These are phyloP conservation scores for Fusarium udum DNA, from an alignment of 2,329 filamentous ascomycete genomes.

Conservation along the genomic window DNA sequence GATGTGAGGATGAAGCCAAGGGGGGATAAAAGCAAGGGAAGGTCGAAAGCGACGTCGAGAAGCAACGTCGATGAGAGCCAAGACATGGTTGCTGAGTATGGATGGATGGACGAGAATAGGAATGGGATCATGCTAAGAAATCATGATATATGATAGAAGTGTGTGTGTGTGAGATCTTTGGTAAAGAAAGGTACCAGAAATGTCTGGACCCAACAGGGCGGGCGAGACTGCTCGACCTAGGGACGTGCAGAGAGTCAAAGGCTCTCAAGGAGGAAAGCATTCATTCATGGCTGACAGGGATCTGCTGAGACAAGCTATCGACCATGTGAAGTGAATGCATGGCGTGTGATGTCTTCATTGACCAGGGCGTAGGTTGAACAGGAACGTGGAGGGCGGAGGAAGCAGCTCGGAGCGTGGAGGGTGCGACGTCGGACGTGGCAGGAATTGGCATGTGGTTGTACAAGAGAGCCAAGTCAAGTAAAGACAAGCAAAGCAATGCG, in stretches of 20 bases:
- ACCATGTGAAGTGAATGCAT: conserved; percentile 35
- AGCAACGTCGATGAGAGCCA: conserved; percentile 44
- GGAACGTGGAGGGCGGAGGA: conserved; percentile 34
- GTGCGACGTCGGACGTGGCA: conserved; percentile 40
- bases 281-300: conserved; percentile 24
- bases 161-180: conserved; percentile 17
- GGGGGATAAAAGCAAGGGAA: conserved; percentile 34
- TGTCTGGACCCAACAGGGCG: conserved; percentile 28
- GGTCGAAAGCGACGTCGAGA: conserved; percentile 33
- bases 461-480: conserved; percentile 14
- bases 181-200: conserved; percentile 27
- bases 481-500: neutral
- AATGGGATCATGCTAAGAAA: conserved; percentile 12
- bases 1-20: conserved; percentile 27
- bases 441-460: conserved; percentile 35
- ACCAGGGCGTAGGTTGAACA: conserved; percentile 32
- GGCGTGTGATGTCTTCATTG: conserved; percentile 33
- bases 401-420: conserved; percentile 22
- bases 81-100: conserved; percentile 22
- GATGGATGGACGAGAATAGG: neutral
- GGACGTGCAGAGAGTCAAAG: conserved; percentile 25
- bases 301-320: conserved; percentile 21
- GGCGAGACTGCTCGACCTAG: conserved; percentile 11
- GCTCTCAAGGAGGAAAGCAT: conserved; percentile 16
- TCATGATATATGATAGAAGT: conserved; percentile 32